Evolutionary conservation across 306 rosid species (phyloP), one percentile per base, ranked within the genome.

Genomic region (Canavalia gladiata): DNA sequence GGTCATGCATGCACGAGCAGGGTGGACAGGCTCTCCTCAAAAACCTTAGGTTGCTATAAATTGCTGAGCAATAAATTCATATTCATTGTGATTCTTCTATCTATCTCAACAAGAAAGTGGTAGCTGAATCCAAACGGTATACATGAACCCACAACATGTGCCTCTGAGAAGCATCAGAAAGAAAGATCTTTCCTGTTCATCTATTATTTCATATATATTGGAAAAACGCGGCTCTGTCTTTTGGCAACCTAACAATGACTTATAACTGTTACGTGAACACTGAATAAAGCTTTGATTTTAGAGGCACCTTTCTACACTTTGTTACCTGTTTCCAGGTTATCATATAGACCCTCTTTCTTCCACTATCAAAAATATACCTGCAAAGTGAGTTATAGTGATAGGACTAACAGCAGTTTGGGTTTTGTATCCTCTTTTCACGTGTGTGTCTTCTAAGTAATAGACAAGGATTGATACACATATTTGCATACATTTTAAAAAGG

Each of bases 31-130:
- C 58, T 76, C 35, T 34, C 68, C 49, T 76, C 70, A 41, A 51
- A 74, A 80, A 74, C 84, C 82, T 84, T 79, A 84, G 82, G 87
- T 84, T 80, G 74, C 84, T 80, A 75, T 80, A 84, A 79, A 49
- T 75, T 80, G 75, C 84, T 47, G 34, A 43, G 75, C 74, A 84
- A 68, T 80, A 75, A 80, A 80, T 80, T 80, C 68, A 75, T 31
- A 6, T 72, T 72, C 87, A 72, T 33, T 54, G 46, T 74, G 69
- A 79, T 83, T 72, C 80, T 84, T 74, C 56, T 7, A 41, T 51
- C 46, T 54, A 35, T 56, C 63, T 50, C 55, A 84, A 68, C 73
- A 47, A 63, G 77, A 78, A 79, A 83, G 74, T 67, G n/a, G 43
- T 42, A 62, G 55, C 81, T 66, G 77, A 79, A 79, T 67, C 41